A percentile compares a stretch with the other conserved stretches of the same genome.
Evolutionary conservation across 139 green algal species (phyloP).

Genomic region (Coelastrella sp.): DNA sequence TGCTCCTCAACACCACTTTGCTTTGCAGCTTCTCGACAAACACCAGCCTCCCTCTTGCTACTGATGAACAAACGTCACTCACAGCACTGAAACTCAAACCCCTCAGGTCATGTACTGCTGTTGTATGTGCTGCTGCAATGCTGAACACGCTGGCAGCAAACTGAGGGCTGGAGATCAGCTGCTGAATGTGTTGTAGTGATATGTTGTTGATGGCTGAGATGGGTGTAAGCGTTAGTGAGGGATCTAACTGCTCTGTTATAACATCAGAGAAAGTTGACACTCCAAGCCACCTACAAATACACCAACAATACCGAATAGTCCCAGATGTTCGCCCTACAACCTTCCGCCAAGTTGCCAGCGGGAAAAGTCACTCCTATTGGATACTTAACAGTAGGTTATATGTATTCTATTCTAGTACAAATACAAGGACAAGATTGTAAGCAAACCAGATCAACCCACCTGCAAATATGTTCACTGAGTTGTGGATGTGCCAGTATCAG

Average conservation of each 20-base stretch:
- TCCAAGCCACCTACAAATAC: conserved; percentile 56
- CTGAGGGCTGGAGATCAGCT: conserved; percentile 44
- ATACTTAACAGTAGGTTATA: no score
- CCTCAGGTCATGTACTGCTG: conserved; percentile 5
- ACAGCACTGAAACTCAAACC: not conserved
- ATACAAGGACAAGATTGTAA: not conserved
- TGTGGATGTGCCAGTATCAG: conserved; percentile 62
- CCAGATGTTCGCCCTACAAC: no score
- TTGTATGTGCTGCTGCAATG: conserved; percentile 23
- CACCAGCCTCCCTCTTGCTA: conserved; percentile 7
- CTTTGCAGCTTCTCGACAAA: conserved; percentile 23
- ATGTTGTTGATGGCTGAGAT: conserved; percentile 8
- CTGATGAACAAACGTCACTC: conserved; percentile 4
- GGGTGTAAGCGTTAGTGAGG: conserved; percentile 19
- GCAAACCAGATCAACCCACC: not conserved
- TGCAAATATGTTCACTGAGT: conserved; percentile 44
- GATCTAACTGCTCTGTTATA: conserved; percentile 50
- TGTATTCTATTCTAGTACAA: not conserved
- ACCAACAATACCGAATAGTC: no score
- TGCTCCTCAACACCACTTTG: conserved; percentile 20
- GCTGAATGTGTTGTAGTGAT: not conserved
- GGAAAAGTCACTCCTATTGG: no score
- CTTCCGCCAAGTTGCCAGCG: no score
- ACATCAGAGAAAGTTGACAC: not conserved
- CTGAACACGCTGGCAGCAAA: conserved; percentile 47